These are phyloP conservation scores for Colletotrichum spaethianum DNA, from an alignment of 2,329 filamentous ascomycete species.

Conservation along the genomic window DNA sequence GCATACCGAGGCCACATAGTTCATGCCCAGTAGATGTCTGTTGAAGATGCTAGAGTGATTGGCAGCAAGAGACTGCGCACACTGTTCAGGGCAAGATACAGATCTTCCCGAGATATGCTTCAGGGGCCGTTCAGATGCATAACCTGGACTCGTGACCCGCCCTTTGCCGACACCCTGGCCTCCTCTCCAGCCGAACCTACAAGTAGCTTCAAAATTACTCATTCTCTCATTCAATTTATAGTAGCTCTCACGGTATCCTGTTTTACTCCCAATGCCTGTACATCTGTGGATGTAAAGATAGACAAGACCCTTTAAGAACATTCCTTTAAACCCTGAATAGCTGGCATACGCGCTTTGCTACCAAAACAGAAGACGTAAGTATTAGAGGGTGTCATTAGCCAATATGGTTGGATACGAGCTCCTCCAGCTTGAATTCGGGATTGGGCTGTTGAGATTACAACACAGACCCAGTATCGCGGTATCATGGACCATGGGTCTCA, in stretches of 20 bases:
- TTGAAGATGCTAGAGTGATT: background rate
- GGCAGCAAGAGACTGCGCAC: background rate
- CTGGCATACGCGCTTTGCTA: too few relatives aligned
- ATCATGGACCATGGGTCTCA: background rate
- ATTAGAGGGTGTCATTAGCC: background rate
- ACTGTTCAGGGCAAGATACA: background rate
- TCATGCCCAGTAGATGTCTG: background rate
- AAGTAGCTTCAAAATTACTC: background rate
- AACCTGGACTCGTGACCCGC: background rate
- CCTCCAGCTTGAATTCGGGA: background rate
- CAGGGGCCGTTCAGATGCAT: background rate
- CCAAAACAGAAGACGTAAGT: too few relatives aligned
- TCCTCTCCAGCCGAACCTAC: background rate
- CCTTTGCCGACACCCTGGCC: background rate
- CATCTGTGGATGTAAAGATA: background rate
- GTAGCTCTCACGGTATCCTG: background rate
- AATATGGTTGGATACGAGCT: background rate
- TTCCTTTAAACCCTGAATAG: too few relatives aligned
- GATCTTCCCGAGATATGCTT: too few relatives aligned
- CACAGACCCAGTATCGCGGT: too few relatives aligned
- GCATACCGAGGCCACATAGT: background rate
- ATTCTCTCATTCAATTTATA: too few relatives aligned
- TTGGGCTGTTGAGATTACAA: too few relatives aligned
- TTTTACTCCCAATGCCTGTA: background rate
- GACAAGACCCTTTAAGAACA: background rate